Conservation (phyloP, 495 filamentous ascomycete species). For the Massariosphaeria phaeospora region DNA sequence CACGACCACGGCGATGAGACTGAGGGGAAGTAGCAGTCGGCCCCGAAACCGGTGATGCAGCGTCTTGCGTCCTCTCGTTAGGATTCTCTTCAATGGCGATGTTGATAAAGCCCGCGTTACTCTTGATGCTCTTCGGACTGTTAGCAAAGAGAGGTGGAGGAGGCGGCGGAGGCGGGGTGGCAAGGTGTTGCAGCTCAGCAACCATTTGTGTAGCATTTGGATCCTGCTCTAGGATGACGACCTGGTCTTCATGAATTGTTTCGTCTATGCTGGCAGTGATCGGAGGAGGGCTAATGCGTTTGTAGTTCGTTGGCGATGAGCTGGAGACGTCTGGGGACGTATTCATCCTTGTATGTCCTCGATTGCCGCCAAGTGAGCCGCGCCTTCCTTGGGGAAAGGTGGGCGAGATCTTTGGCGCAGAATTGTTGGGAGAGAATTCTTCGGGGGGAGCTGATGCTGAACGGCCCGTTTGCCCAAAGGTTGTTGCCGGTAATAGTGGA, state of each 20-base stretch:
- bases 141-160: slow-evolving; percentile 54
- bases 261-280: slow-evolving; percentile 58
- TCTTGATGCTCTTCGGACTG: slow-evolving; percentile 17
- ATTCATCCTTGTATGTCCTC: slow-evolving; percentile 26
- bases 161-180: slow-evolving; percentile 60
- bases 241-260: slow-evolving; percentile 48
- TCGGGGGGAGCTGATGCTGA: slow-evolving; percentile 41
- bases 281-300: slow-evolving; percentile 27
- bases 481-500: slow-evolving; percentile 33
- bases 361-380: slow-evolving; percentile 26
- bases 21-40: slow-evolving; percentile 28
- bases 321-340: slow-evolving; percentile 28
- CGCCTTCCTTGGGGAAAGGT: slow-evolving; percentile 27
- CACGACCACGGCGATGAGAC: slow-evolving; percentile 37
- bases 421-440: slow-evolving; percentile 17
- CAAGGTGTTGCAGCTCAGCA: slow-evolving; percentile 80
- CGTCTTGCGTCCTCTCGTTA: slow-evolving; percentile 3
- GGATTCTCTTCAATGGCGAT: slow-evolving; percentile 41
- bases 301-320: slow-evolving; percentile 24
- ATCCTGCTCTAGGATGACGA: slow-evolving; percentile 37
- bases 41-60: slow-evolving; percentile 14
- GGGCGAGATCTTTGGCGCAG: slow-evolving; percentile 10
- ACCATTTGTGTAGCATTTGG: slow-evolving; percentile 56
- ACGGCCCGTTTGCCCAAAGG: slow-evolving; percentile 32
- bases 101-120: slow-evolving; percentile 38